Evolutionary conservation across 805 yeast species (phyloP).

Genomic region (Wickerhamiella azymoides): DNA sequence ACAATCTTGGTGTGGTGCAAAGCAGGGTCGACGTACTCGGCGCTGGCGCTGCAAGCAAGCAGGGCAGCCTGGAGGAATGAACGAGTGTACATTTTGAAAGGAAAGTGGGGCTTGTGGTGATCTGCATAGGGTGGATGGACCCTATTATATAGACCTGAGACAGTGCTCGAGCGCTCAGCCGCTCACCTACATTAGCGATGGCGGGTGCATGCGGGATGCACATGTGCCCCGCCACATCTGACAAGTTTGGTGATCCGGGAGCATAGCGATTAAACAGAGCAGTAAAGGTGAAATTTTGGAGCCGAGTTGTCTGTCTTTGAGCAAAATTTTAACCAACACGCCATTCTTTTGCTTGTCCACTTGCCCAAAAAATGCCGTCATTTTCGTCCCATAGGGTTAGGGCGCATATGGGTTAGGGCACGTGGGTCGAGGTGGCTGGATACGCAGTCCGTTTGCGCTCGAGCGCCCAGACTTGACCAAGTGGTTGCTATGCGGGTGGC

Average conservation of each 20-base stretch:
- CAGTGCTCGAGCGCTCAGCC: not conserved
- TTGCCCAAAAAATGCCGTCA: not conserved
- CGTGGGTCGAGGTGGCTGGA: not conserved
- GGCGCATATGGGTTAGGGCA: not conserved
- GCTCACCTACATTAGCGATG: not conserved
- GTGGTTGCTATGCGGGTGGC: not conserved
- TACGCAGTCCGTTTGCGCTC: not conserved
- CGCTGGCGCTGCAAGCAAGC: constrained; percentile 6
- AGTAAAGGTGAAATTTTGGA: too few species aligned
- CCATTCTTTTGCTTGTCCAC: not conserved
- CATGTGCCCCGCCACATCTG: not conserved
- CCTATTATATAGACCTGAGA: not conserved
- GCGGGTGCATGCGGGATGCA: not conserved
- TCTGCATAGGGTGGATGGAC: not conserved
- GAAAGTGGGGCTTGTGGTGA: not conserved
- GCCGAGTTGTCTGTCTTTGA: too few species aligned
- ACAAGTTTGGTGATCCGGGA: not conserved
- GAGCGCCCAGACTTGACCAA: not conserved
- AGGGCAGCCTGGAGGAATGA: constrained; percentile 1
- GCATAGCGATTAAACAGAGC: too few species aligned
- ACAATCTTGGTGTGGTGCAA: constrained; percentile 18
- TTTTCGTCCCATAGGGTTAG: not conserved
- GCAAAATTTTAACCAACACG: too few species aligned
- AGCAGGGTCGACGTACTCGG: constrained; percentile 18
- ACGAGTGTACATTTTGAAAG: not conserved